A percentile compares a stretch with the other conserved stretches of the same genome.
These are phyloP conservation scores for Psilocybe cyanescens DNA, from an alignment of 768 basidiomycete species.

Conservation along the genomic window DNA sequence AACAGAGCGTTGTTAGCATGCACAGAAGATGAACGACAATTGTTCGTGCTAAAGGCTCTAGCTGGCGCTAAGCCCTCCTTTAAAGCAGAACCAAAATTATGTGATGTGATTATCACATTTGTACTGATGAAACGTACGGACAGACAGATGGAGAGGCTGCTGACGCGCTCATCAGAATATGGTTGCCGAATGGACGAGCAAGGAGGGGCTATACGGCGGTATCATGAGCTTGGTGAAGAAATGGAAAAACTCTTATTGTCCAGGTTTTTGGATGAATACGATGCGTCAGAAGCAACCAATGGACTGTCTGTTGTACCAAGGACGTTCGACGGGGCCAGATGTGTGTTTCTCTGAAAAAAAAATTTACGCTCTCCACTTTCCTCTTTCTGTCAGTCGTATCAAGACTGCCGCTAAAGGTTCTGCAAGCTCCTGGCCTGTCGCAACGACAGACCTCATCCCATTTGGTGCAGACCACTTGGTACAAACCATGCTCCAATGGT, in stretches of 20 bases:
- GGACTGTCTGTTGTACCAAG: too few relatives aligned
- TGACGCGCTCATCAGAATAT: not conserved
- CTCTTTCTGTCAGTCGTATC: too few relatives aligned
- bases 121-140: not conserved
- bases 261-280: too few relatives aligned
- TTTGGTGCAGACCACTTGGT: constrained; percentile 9
- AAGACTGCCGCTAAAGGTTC: too few relatives aligned
- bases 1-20: constrained; percentile 9
- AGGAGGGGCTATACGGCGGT: too few relatives aligned
- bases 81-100: not conserved
- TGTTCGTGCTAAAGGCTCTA: not conserved
- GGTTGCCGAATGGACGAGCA: too few relatives aligned
- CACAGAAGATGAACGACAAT: not conserved
- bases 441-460: constrained; percentile 8
- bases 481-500: constrained; percentile 14
- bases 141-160: constrained; percentile 1
- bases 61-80: not conserved
- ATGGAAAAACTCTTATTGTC: too few relatives aligned
- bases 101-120: not conserved
- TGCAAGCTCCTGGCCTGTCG: not conserved
- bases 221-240: too few relatives aligned
- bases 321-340: too few relatives aligned
- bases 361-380: too few relatives aligned
- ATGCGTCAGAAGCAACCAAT: too few relatives aligned
- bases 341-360: too few relatives aligned